Base-by-base conservation (phyloP, 2,329 filamentous ascomycete species). In the Xylaria hypoxylon region DNA sequence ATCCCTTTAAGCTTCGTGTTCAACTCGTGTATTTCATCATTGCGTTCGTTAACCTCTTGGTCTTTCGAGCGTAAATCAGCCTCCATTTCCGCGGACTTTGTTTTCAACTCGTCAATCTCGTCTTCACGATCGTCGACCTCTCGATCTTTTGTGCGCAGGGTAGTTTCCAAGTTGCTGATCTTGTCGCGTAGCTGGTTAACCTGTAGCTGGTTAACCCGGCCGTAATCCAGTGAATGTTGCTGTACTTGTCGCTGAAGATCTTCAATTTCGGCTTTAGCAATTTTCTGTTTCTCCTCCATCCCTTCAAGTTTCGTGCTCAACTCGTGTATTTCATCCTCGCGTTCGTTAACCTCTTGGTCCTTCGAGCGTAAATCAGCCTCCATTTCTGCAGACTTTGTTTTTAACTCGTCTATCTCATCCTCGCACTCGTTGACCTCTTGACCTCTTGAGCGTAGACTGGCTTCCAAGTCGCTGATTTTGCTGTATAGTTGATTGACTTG, bases 321-420 rank as follows among this genome's bases (percentile, higher is more conserved):
- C 19, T 87, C 85, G 40, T 92, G 90, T 13, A 94, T 82, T 71
- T 93, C 89, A 68, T 94, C 91, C 57, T 96, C 91, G 22, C 89
- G 89, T 69, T 93, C 88, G 52, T 91, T 89, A 42, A 38, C 11
- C 35, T 38, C 35, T 38, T 85, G 2, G 63, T 95, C 90, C 75
- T 93, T 95, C 69, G 93, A 90, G 45, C 91, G 87, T 13, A 95
- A 77, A 8, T 93, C 89, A 4, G 89, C 87, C 77, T 96, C 91
- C 5, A 95, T 6, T n/a, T 87, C 84, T 22, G 81, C 78, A 60
- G 72, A 77, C 72, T 74, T 81, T 69, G 69, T 77, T 62, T 89
- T 85, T 10, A 90, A 77, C 33, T 85, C 82, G 55, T 86, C 78
- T 3, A 87, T 79, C 64, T 84, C 82, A 24, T 83, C 80, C 31